Base-by-base conservation (phyloP, 768 basidiomycete genomes). In the Trametes punicea region DNA sequence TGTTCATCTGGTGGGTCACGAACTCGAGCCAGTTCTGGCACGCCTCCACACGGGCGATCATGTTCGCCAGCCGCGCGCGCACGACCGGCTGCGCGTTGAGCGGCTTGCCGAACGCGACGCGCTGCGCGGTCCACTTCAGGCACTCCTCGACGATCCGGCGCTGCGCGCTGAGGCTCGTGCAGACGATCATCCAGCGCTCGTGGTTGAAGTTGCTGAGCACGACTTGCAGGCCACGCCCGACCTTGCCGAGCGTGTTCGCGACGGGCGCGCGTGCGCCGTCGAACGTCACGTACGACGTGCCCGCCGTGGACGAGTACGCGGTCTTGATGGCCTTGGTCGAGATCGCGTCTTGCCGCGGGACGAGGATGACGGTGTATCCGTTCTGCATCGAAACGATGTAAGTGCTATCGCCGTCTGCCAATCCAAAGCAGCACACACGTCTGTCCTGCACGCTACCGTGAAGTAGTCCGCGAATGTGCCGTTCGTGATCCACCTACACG, bases 321-420 rank as follows among this genome's bases (percentile, higher is more conserved):
- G 95, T 98, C 74, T 93, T 94, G 73, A 98, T 89, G 21, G 84
- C 83, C 65, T 88, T 93, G 5, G 95, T 97, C 48, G 84, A 81
- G 54, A 98, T 80, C 4, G 80, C 82, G 39, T 85, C 82, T 13
- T 79, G 80, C 42, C 91, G 81, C 34, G 84, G 82, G 55, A 93
- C 81, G 34, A 93, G 77, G 38, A 93, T 81, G 45, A 90, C 88
- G 15, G 85, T 82, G 60, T 85, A 87, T 18, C 89, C 89, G 41
- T 78, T 78, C 84, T 88, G 52, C 18, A 46, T 9, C 31, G 31
- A 13, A 7, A 13, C 31, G n/a, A 13, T 8, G 8, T 15, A 15
- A 26, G 13, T 15, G 23, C 20, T 20, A 31, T 36, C 18, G 18
- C 5, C 34, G 34, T n/a, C 34, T 7, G 34, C 8, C 34, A 15